phyloP scores from a whole-genome alignment of 495 filamentous ascomycete genomes.

The Trichodelitschia bisporula region DNA sequence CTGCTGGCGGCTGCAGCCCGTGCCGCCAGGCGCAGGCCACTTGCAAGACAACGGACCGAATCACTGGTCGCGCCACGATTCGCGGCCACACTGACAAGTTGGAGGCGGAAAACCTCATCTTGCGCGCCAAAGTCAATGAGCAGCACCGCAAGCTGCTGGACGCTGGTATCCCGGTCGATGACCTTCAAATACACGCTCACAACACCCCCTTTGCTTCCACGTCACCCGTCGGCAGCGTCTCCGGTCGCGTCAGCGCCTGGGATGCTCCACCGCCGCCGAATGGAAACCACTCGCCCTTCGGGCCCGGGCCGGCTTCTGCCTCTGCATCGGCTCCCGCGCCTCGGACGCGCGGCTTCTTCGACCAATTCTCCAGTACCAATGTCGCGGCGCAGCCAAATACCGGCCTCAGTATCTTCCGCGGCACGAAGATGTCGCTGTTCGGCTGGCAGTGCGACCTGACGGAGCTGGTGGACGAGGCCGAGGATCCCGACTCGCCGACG shows the following conservation, averaged over 20 bases:
- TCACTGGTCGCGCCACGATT: constrained; percentile 58
- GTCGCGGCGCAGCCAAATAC: too few relatives aligned
- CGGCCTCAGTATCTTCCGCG: too few relatives aligned
- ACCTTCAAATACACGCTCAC: constrained; percentile 3
- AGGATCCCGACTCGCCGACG: constrained; percentile 34
- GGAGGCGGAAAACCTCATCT: constrained; percentile 24
- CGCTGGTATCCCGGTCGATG: constrained; percentile 11
- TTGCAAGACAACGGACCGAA: constrained; percentile 65
- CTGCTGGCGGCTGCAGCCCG: constrained; percentile 42
- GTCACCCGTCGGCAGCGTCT: constrained; percentile 4
- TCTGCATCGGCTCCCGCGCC: too few relatives aligned
- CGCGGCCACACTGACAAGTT: constrained; percentile 36
- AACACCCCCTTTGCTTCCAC: constrained; percentile 1
- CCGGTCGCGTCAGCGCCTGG: too few relatives aligned
- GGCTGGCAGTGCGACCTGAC: too few relatives aligned
- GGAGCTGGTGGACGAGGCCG: constrained; percentile 36
- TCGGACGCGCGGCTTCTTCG: too few relatives aligned
- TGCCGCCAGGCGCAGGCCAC: constrained; percentile 44
- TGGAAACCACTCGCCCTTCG: too few relatives aligned
- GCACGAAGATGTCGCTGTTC: too few relatives aligned
- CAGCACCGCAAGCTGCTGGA: constrained; percentile 15
- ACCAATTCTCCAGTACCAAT: too few relatives aligned
- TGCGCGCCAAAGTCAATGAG: constrained; percentile 12
- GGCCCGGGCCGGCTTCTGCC: too few relatives aligned
- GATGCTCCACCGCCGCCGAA: too few relatives aligned